These are phyloP conservation scores for Penicillium sp. DNA, from an alignment of 2,329 filamentous ascomycete species.

Conservation along the genomic window DNA sequence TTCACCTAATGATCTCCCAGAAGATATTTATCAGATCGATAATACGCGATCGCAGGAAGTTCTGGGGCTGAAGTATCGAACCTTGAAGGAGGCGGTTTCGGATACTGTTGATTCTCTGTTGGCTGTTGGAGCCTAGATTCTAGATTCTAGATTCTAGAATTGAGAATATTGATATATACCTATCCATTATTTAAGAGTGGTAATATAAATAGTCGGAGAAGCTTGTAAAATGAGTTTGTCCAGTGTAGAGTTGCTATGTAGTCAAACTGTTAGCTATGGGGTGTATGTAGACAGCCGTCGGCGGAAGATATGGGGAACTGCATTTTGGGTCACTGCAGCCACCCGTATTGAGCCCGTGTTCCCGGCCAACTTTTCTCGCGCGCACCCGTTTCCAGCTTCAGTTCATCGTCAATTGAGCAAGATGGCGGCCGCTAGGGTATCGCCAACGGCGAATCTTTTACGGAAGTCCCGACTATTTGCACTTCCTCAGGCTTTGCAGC, in stretches of 20 bases:
- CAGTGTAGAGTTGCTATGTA: too few species aligned
- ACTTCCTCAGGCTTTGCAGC: slow-evolving; percentile 74
- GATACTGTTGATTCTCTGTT: slow-evolving; percentile 44
- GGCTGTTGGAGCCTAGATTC: slow-evolving; percentile 35
- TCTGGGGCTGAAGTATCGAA: slow-evolving; percentile 46
- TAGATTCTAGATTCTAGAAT: not conserved
- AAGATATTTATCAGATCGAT: slow-evolving; percentile 39
- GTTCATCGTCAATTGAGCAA: slow-evolving; percentile 30
- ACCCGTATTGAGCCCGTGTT: slow-evolving; percentile 33
- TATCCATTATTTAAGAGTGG: too few species aligned
- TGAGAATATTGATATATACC: too few species aligned
- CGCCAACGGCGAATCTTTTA: slow-evolving; percentile 70
- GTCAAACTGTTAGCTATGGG: too few species aligned
- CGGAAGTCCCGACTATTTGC: slow-evolving; percentile 89
- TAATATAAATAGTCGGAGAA: too few species aligned
- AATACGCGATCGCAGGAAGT: slow-evolving; percentile 47
- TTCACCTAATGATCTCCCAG: slow-evolving; percentile 33
- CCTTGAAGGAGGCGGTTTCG: slow-evolving; percentile 42
- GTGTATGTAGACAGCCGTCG: not conserved
- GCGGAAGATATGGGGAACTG: slow-evolving; percentile 14
- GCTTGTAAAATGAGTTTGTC: too few species aligned
- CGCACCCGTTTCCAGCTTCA: slow-evolving; percentile 21
- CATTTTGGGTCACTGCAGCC: slow-evolving; percentile 20
- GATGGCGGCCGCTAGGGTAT: slow-evolving; percentile 54
- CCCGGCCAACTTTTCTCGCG: slow-evolving; percentile 40